Conservation (phyloP, 108 stramenopile species). For the Cafeteria roenbergensis region DNA sequence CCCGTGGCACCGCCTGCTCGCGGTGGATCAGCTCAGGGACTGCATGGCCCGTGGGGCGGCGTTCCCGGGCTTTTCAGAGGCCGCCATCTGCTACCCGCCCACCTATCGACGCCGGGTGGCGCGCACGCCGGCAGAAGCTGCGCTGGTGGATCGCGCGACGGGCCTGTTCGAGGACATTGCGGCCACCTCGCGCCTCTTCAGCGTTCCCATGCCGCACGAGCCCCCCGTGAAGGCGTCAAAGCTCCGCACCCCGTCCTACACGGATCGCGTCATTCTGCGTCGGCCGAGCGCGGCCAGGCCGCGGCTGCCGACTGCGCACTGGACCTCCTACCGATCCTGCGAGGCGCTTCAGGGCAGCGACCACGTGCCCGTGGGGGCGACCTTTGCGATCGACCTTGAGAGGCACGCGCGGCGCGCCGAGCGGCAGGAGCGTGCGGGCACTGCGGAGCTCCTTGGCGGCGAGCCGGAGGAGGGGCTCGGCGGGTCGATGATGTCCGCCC, state of each 20-base stretch:
- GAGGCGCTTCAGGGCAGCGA: not conserved
- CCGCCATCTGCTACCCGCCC: not conserved
- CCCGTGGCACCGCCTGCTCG: constrained; percentile 3
- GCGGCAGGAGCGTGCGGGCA: no score
- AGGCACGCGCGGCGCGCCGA: no score
- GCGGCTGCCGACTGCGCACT: not conserved
- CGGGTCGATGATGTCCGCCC: no score
- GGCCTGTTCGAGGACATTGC: not conserved
- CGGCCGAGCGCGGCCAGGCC: not conserved
- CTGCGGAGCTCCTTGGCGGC: no score
- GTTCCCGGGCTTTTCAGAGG: constrained; percentile 5
- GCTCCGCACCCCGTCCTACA: not conserved
- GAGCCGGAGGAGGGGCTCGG: no score
- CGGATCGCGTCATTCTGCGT: constrained; percentile 2
- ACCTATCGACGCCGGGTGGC: not conserved
- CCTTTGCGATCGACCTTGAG: not conserved
- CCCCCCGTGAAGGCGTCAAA: no score
- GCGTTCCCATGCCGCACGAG: no score
- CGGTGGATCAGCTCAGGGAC: not conserved
- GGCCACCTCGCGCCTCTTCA: not conserved
- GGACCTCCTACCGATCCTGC: not conserved
- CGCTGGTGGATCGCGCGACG: not conserved
- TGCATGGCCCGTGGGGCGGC: not conserved
- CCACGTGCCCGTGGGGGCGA: not conserved
- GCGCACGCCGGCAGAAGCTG: not conserved